A percentile compares a stretch with the other conserved stretches of the same genome.
Evolutionary conservation across 2,329 filamentous ascomycete species (phyloP).

Genomic region (Venturia carpophila): DNA sequence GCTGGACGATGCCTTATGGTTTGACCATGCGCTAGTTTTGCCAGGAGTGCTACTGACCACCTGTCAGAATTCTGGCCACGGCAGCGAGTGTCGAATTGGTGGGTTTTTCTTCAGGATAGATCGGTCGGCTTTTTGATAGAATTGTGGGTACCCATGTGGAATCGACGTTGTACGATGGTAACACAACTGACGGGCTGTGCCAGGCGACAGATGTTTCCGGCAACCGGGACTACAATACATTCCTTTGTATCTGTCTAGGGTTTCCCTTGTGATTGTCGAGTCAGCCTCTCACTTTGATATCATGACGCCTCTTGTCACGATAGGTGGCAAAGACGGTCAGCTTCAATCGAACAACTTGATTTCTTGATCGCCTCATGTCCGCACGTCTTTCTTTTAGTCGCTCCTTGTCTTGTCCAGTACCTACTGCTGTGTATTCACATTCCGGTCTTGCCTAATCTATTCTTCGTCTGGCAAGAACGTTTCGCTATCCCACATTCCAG

Average conservation of each 20-base stretch:
- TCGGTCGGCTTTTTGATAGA: neutral
- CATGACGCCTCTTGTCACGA: neutral
- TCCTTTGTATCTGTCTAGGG: neutral
- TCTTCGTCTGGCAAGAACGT: neutral
- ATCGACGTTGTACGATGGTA: neutral
- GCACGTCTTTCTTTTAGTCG: neutral
- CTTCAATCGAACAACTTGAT: constrained; percentile 3
- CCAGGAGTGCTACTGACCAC: neutral
- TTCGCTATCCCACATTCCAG: neutral
- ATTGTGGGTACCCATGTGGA: constrained; percentile 10
- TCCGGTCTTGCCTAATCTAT: neutral
- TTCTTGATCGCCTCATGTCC: neutral
- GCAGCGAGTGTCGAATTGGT: neutral
- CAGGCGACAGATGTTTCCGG: constrained; percentile 1
- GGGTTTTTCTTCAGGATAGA: constrained; percentile 8
- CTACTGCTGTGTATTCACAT: neutral
- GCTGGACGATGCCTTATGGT: neutral
- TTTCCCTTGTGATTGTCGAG: neutral
- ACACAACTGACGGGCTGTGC: constrained; percentile 3
- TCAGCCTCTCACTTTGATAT: neutral
- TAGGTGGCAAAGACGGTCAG: neutral
- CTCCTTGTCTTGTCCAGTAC: neutral
- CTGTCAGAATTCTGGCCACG: neutral
- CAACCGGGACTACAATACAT: neutral
- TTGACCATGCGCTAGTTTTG: neutral